Base-by-base conservation (phyloP, 805 yeast species). In the Naumovozyma baii region DNA sequence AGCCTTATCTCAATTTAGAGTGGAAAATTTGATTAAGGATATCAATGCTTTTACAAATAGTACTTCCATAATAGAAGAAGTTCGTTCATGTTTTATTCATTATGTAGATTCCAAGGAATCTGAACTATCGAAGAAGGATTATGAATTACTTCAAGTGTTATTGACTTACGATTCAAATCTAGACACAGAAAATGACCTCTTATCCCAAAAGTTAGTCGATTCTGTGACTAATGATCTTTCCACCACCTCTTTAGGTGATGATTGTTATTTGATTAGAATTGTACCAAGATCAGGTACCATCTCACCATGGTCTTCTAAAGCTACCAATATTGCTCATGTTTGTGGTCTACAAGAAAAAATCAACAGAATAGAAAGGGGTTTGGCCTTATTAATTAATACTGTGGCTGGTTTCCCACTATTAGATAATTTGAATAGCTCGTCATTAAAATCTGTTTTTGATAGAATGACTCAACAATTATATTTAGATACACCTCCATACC, bases 271-370 rank as follows among this genome's bases (percentile, higher is more conserved):
- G 48, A 64, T 90, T 35, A 73, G 94, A 59, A 72, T 92, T 38
- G 70, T 87, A 38, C 98, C 99, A 33, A 77, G 97, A 62, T 69
- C 87, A 5, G 98, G 98, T 45, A 92, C 98, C 10, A 90, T 92
- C 49, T 88, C 97, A 18, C 97, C 98, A 26, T 92, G 99, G 99
- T 85, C 96, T 8, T 88, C 97, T 12, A 92, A 92, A 66, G 99
- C 99, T 19, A 88, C 98, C 31, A 90, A 92, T 64, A 92, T 92
- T 50, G 74, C 88, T 38, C 76, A 79, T 41, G 94, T 84, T 41
- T 85, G 95, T 66, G 96, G 96, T 8, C 71, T 92, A 44, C 73
- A 69, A 30, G 69, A 71, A 15, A 73, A 71, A 44, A 70, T 92
- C 36, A 84, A 77, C 55, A 75, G 97, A 53, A 79, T 92, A 41